Conservation (phyloP, 192 early-diverging fungal species). For the Mortierella alpina region DNA sequence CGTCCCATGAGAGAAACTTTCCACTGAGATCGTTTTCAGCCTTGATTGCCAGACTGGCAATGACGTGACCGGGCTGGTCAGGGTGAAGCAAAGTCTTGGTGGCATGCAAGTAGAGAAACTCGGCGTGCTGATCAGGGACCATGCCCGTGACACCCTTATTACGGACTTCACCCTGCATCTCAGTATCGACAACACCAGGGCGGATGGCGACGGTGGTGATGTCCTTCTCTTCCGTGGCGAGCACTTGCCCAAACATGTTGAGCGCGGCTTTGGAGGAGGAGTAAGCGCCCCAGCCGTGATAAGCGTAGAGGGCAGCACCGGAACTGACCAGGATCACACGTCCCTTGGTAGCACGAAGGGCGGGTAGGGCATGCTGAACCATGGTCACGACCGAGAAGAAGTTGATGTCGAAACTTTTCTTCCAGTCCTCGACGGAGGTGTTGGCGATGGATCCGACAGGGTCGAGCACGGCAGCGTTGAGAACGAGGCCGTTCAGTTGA, state of each 20-base stretch:
- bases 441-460: conserved; percentile 74
- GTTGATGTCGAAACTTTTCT: conserved; percentile 75
- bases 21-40: conserved; percentile 72
- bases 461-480: conserved; percentile 77
- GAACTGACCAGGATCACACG: conserved; percentile 84
- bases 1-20: conserved; percentile 77
- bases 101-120: conserved; percentile 67
- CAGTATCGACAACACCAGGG: conserved; percentile 91
- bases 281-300: conserved; percentile 86
- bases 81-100: conserved; percentile 69
- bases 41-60: conserved; percentile 74
- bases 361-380: conserved; percentile 71
- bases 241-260: conserved; percentile 74
- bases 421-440: conserved; percentile 68
- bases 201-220: conserved; percentile 75
- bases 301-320: conserved; percentile 75
- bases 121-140: conserved; percentile 62
- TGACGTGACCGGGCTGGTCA: conserved; percentile 72
- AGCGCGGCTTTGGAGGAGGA: conserved; percentile 85
- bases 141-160: conserved; percentile 62
- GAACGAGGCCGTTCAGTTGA: conserved; percentile 67
- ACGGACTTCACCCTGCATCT: conserved; percentile 82
- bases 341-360: conserved; percentile 69
- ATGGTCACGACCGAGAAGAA: conserved; percentile 76
- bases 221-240: conserved; percentile 81